These are phyloP conservation scores for Striga hermonthica DNA, from an alignment of 305 asterid species.

Conservation along the genomic window DNA sequence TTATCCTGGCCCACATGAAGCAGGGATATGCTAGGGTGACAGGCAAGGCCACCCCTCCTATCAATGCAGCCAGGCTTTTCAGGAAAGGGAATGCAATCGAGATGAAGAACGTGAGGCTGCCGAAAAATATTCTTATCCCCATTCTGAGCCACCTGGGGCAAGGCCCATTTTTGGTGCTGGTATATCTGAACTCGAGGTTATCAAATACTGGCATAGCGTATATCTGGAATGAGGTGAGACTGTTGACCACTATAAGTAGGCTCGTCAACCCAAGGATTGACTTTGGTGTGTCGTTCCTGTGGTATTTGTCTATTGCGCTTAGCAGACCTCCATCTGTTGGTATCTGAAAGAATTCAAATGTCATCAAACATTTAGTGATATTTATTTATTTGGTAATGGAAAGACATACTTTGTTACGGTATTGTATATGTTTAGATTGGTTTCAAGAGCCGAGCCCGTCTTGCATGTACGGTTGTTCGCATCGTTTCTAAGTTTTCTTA, in stretches of 20 bases:
- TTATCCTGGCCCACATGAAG: constrained; percentile 68
- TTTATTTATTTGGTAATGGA: too few relatives aligned
- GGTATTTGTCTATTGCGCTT: constrained; percentile 61
- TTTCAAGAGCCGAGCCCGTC: too few relatives aligned
- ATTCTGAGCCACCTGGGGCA: constrained; percentile 82
- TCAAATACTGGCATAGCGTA: constrained; percentile 87
- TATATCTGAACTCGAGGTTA: constrained; percentile 68
- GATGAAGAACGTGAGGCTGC: constrained; percentile 65
- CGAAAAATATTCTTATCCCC: constrained; percentile 48
- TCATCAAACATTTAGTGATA: neutral
- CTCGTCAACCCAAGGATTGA: constrained; percentile 48
- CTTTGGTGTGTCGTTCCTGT: constrained; percentile 48
- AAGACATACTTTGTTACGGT: too few relatives aligned
- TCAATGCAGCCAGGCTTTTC: constrained; percentile 66
- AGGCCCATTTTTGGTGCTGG: constrained; percentile 61
- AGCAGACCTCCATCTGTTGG: constrained; percentile 65
- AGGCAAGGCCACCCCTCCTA: constrained; percentile 75
- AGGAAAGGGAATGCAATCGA: constrained; percentile 75
- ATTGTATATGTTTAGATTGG: too few relatives aligned
- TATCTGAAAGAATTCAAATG: constrained; percentile 44
- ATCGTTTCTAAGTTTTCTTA: too few relatives aligned
- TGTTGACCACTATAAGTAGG: constrained; percentile 58
- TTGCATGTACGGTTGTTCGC: too few relatives aligned
- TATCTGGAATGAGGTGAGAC: constrained; percentile 82
- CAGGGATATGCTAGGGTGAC: constrained; percentile 81